Base-by-base conservation (phyloP, 371 early-diverging fungal genomes). In the Parasitella parasitica region DNA sequence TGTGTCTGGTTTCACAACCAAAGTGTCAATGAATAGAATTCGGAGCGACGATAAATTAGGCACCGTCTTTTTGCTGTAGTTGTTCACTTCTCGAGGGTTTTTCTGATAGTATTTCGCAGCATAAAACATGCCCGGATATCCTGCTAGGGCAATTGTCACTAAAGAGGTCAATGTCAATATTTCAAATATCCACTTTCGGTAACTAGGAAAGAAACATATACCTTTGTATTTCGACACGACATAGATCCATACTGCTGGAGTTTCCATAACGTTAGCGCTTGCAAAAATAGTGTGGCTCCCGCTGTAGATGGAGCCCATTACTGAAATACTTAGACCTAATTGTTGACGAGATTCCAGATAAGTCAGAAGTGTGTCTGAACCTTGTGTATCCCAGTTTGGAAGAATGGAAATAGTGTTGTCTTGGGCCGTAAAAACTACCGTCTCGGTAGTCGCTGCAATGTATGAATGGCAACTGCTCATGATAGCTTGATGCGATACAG, bases 301-400 rank as follows among this genome's bases (percentile, higher is more conserved):
- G 43, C 81, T 76, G 69, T 79, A 91, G 26, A 89, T 83, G 5
- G 88, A 85, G 48, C 81, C 63, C 11, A 94, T 69, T 1, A 83
- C 76, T 12, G 89, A 86, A 6, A 86, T 62, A 4, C 86, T 73
- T 4, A 94, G 71, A 3, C 94, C 94, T 30, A 91, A 71, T 60
- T 92, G 91, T 58, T 90, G 91, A 4, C 94, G 77, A 5, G 93
- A 91, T 56, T 94, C 94, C 22, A 92, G 76, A 62, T 84, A 84
- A 6, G 73, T 78, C 56, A 90, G 57, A 12, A 92, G 71, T 4
- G 80, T 81, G 22, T 87, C 86, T 13, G 63, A 18, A 6, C 67
- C 61, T 13, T 67, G 68, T 24, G 63, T 50, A 55, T 67, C 63
- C 53, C 63, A 69, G 20, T 64, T 55, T 0, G 72, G 72, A 27